Percentiles rank a stretch among this genome's conserved stretches.
phyloP scores from a whole-genome alignment of 768 basidiomycete species.

The Trametes gibbosa region DNA sequence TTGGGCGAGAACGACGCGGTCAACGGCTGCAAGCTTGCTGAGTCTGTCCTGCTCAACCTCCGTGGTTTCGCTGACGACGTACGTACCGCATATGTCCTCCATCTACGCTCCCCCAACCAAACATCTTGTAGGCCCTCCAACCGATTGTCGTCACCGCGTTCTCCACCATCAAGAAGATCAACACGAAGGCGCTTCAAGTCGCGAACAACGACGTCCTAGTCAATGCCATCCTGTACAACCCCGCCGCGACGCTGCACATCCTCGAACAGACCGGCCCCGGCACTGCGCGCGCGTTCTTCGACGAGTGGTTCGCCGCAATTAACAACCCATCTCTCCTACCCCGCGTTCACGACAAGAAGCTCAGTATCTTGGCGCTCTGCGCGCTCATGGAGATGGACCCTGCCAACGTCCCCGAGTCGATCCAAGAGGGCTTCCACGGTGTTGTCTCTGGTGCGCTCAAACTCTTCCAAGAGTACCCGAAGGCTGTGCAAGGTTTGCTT shows the following conservation, averaged over 20 bases:
- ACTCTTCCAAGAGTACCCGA: conserved; percentile 76
- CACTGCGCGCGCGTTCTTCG: conserved; percentile 74
- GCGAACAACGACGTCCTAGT: conserved; percentile 83
- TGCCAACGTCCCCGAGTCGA: conserved; percentile 48
- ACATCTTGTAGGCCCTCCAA: conserved; percentile 52
- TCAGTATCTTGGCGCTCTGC: conserved; percentile 73
- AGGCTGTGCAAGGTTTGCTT: conserved; percentile 64
- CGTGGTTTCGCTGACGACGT: conserved; percentile 79
- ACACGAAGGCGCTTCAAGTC: conserved; percentile 64
- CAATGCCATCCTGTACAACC: conserved; percentile 82
- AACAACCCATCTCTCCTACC: conserved; percentile 58
- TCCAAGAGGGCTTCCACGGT: conserved; percentile 72
- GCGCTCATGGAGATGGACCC: conserved; percentile 72
- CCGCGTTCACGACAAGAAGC: conserved; percentile 88
- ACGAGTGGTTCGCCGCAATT: conserved; percentile 79
- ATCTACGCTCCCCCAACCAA: background rate
- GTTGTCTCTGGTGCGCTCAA: conserved; percentile 69
- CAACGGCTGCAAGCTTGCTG: conserved; percentile 82
- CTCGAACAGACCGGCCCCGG: conserved; percentile 63
- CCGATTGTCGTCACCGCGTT: conserved; percentile 62
- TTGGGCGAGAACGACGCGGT: conserved; percentile 84
- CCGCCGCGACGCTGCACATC: conserved; percentile 68
- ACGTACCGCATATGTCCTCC: conserved; percentile 26
- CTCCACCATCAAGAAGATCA: conserved; percentile 53
- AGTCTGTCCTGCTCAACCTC: conserved; percentile 78